These are phyloP conservation scores for Adansonia grandidieri DNA, from an alignment of 441 rosid species.

Conservation along the genomic window DNA sequence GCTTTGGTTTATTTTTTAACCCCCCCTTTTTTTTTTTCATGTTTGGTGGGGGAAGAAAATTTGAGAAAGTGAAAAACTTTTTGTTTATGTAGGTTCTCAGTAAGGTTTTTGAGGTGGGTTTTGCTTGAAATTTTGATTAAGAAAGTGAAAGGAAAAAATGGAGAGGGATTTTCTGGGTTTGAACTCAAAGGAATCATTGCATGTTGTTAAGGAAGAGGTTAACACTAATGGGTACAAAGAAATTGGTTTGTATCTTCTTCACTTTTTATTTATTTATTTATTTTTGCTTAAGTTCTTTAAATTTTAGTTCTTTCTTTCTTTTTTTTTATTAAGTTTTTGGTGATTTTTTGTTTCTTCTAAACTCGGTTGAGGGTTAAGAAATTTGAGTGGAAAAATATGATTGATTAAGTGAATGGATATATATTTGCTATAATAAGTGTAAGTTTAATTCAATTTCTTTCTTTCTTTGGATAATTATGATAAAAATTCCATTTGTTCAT, in stretches of 20 bases:
- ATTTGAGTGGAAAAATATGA: not conserved
- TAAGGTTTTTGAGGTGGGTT: conserved; percentile 16
- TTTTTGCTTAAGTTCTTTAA: not conserved
- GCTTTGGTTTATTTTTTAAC: not conserved
- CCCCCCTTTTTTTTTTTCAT: not conserved
- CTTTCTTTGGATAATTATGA: conserved; percentile 5
- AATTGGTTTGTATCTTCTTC: conserved; percentile 40
- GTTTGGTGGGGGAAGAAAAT: conserved; percentile 26
- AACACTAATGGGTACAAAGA: conserved; percentile 51
- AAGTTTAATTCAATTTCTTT: conserved; percentile 17
- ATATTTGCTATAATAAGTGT: not conserved
- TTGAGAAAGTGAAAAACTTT: conserved; percentile 23
- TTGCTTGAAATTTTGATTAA: conserved; percentile 19
- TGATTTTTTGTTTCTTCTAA: not conserved
- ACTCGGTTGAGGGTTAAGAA: conserved; percentile 1
- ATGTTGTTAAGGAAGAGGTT: conserved; percentile 58
- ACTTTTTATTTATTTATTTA: not conserved
- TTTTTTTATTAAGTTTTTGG: not conserved
- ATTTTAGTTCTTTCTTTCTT: not conserved
- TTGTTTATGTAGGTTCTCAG: conserved; percentile 15
- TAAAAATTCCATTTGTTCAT: conserved; percentile 26
- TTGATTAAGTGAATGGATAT: not conserved
- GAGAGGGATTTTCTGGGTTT: conserved; percentile 87
- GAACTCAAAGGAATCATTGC: conserved; percentile 49
- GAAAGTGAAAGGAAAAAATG: conserved; percentile 46